These are phyloP conservation scores for Cystofilobasidium macerans DNA, from an alignment of 768 basidiomycete species.

Conservation along the genomic window DNA sequence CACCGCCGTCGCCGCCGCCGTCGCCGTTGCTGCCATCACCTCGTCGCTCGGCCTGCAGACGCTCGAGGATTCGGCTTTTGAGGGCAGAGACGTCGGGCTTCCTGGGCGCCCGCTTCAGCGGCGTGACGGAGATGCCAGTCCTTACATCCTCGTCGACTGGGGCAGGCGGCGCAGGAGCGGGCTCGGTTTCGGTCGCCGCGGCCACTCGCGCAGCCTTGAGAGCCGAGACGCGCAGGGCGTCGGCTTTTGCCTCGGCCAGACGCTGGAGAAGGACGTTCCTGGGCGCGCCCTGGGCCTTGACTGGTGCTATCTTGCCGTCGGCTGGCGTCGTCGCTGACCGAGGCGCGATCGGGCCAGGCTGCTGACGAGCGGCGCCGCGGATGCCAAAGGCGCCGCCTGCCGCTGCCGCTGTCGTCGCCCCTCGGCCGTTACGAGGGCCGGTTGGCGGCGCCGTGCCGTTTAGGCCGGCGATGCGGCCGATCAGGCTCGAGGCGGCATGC, in stretches of 20 bases:
- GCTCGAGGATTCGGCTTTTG: constrained; percentile 16
- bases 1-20: background rate
- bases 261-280: constrained; percentile 16
- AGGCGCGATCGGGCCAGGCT: background rate
- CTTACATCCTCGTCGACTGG: background rate
- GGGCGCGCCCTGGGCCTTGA: background rate
- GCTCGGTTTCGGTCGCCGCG: background rate
- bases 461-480: constrained; percentile 13
- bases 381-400: background rate
- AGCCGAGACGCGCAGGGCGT: background rate
- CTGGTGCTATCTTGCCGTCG: background rate
- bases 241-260: constrained; percentile 23
- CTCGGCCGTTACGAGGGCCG: too few species aligned
- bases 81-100: constrained; percentile 13
- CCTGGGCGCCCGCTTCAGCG: background rate
- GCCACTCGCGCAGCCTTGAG: background rate
- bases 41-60: constrained; percentile 14
- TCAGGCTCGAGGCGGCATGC: background rate
- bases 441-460: background rate
- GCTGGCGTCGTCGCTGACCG: too few species aligned
- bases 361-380: background rate
- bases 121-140: background rate
- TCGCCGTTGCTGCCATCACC: background rate
- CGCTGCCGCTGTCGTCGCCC: too few species aligned
- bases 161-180: background rate